These are phyloP conservation scores for Vitis amurensis DNA, from an alignment of 164 flowering plant species.

Conservation along the genomic window DNA sequence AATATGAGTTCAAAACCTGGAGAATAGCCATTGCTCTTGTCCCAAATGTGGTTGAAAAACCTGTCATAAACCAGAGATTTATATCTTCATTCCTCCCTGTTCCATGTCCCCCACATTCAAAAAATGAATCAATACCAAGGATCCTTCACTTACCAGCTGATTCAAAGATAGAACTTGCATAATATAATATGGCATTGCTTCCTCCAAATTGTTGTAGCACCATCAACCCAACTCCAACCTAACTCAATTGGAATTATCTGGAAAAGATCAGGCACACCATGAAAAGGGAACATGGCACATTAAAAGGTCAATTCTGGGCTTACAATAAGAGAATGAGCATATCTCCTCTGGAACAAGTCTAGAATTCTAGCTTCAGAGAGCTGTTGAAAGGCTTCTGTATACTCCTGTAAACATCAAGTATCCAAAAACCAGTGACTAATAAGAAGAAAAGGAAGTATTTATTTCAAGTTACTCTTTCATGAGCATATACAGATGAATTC, in stretches of 20 bases:
- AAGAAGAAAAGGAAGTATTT: too few relatives aligned
- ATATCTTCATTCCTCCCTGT: not conserved
- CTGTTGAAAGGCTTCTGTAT: slow-evolving; percentile 4
- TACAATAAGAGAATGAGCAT: slow-evolving; percentile 11
- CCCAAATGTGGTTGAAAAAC: slow-evolving; percentile 66
- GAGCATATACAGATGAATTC: not conserved
- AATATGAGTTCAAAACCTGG: slow-evolving; percentile 48
- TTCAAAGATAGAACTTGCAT: slow-evolving; percentile 38
- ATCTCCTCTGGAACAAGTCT: slow-evolving; percentile 9
- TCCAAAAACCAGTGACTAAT: too few relatives aligned
- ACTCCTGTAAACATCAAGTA: slow-evolving; percentile 1
- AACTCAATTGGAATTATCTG: not conserved
- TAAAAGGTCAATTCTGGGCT: too few relatives aligned
- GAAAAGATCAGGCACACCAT: too few relatives aligned
- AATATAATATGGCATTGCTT: slow-evolving; percentile 34
- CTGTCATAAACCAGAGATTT: slow-evolving; percentile 33
- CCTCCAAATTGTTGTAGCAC: slow-evolving; percentile 48
- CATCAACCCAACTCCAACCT: slow-evolving; percentile 54
- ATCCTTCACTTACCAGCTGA: slow-evolving; percentile 34
- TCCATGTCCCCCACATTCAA: not conserved
- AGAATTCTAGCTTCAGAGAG: slow-evolving; percentile 1
- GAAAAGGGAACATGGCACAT: too few relatives aligned
- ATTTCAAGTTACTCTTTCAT: not conserved
- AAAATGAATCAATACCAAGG: not conserved
- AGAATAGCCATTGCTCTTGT: slow-evolving; percentile 63